These are phyloP conservation scores for Teratosphaeria zuluensis DNA, from an alignment of 2,329 filamentous ascomycete genomes.

Conservation along the genomic window DNA sequence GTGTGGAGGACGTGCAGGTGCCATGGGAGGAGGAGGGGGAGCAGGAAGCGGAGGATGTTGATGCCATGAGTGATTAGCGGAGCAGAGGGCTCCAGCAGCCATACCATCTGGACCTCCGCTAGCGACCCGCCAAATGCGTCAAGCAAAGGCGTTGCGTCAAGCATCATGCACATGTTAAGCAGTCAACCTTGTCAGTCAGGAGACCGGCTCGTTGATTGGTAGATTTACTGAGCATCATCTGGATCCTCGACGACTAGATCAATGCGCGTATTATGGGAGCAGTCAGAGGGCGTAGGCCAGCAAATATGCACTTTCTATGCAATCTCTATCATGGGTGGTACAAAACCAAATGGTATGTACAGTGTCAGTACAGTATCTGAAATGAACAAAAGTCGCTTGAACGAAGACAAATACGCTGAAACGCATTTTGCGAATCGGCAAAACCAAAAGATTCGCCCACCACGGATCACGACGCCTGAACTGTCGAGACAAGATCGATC, in stretches of 20 bases:
- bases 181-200: too few species aligned
- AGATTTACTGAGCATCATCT: too few species aligned
- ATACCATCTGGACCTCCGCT: too few species aligned
- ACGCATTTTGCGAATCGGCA: not conserved
- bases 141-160: too few species aligned
- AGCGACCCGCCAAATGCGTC: too few species aligned
- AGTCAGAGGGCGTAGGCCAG: not conserved
- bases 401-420: not conserved
- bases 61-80: not conserved
- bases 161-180: too few species aligned
- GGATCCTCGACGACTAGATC: too few species aligned
- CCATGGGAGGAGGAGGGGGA: slow-evolving; percentile 16
- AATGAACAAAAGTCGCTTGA: not conserved
- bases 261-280: too few species aligned
- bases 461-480: not conserved
- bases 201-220: too few species aligned
- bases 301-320: not conserved
- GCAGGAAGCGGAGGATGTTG: too few species aligned
- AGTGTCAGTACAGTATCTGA: not conserved
- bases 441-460: not conserved
- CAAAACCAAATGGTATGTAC: not conserved
- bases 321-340: not conserved
- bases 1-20: slow-evolving; percentile 21
- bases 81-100: too few species aligned
- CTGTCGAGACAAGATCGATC: slow-evolving; percentile 38